These are phyloP conservation scores for Conticribra guillardii DNA, from an alignment of 108 stramenopile genomes.

Conservation along the genomic window DNA sequence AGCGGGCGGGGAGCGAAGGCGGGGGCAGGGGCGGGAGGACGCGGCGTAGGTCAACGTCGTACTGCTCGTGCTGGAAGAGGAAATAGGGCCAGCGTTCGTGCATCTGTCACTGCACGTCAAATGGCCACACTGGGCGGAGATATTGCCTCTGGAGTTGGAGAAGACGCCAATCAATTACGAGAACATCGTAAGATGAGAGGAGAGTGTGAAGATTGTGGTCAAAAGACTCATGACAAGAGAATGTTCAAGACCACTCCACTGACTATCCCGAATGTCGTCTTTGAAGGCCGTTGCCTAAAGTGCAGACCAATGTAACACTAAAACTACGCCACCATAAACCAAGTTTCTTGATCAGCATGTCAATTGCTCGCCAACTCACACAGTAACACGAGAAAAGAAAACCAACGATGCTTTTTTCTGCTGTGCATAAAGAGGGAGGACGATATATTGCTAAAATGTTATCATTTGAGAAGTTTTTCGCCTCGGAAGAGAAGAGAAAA, in stretches of 20 bases:
- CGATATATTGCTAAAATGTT: too few relatives aligned
- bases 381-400: too few relatives aligned
- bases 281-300: conserved; percentile 35
- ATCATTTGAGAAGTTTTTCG: too few relatives aligned
- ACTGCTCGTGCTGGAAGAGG: background rate
- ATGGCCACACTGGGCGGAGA: conserved; percentile 38
- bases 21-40: background rate
- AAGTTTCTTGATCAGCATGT: too few relatives aligned
- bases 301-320: conserved; percentile 43
- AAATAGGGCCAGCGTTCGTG: background rate
- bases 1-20: too few relatives aligned
- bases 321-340: too few relatives aligned
- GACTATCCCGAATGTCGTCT: conserved; percentile 28
- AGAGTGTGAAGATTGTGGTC: conserved; percentile 39
- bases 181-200: conserved; percentile 27
- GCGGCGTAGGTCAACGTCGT: background rate
- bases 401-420: too few relatives aligned
- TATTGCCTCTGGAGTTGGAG: conserved; percentile 14
- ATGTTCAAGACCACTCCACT: conserved; percentile 39
- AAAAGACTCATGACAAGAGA: conserved; percentile 30
- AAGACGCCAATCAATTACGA: conserved; percentile 6
- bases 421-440: too few relatives aligned
- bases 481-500: too few relatives aligned
- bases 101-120: conserved; percentile 8
- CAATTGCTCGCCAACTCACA: too few relatives aligned